Evolutionary conservation across 2,329 filamentous ascomycete species (phyloP).

Genomic region (Trichoderma pleuroti): DNA sequence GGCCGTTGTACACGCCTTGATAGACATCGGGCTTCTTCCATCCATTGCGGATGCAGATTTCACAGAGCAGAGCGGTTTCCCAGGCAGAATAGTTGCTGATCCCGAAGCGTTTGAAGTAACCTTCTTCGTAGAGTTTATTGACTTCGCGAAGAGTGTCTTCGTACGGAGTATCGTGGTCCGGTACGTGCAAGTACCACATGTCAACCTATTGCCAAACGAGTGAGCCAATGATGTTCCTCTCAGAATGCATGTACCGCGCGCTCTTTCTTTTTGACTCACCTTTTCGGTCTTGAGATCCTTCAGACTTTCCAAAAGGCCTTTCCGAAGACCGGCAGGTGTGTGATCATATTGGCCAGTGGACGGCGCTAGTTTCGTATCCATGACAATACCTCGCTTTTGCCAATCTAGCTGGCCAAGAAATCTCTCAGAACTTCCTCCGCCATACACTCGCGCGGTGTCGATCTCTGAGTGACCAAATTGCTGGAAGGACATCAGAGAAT

Average conservation of each 20-base stretch:
- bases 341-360: background rate
- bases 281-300: slow-evolving; percentile 18
- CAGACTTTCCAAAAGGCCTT: background rate
- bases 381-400: slow-evolving; percentile 13
- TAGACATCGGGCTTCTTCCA: slow-evolving; percentile 71
- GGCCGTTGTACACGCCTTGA: slow-evolving; percentile 63
- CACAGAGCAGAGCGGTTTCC: slow-evolving; percentile 71
- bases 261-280: slow-evolving; percentile 1
- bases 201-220: slow-evolving; percentile 11
- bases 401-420: slow-evolving; percentile 14
- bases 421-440: slow-evolving; percentile 12
- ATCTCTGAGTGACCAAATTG: slow-evolving; percentile 15
- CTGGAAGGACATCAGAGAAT: slow-evolving; percentile 16
- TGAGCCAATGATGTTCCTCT: background rate
- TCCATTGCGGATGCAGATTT: slow-evolving; percentile 62
- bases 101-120: slow-evolving; percentile 69
- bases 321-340: background rate
- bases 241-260: background rate
- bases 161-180: slow-evolving; percentile 58
- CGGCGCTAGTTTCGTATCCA: slow-evolving; percentile 13
- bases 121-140: slow-evolving; percentile 65
- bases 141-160: slow-evolving; percentile 65
- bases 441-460: slow-evolving; percentile 17
- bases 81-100: slow-evolving; percentile 71
- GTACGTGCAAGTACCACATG: slow-evolving; percentile 44